Evolutionary conservation across 345 rosid species (phyloP), one percentile per base, ranked within the genome.

Genomic region (Fremontodendron californicum): DNA sequence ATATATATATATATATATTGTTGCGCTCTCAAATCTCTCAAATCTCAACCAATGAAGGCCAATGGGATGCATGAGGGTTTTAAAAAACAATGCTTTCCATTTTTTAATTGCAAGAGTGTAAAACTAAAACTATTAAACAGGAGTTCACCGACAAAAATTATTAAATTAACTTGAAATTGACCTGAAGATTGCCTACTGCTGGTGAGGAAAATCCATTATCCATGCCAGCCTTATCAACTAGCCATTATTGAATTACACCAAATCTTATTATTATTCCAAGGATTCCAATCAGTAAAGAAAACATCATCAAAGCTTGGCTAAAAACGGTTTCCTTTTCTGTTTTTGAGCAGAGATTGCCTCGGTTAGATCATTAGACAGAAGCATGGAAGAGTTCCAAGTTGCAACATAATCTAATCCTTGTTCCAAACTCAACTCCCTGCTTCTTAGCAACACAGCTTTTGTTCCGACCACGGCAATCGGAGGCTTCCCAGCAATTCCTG

Each of bases 401-500:
- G 98, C 94, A 1, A 90, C 90, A 23, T 92, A 92, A 79, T 95
- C 98, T 84, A 93, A 81, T 0, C 97, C 98, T 85, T 95, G 96
- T 8, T 89, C 98, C 48, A 92, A 5, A 37, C 63, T 93, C 85
- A 89, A n/a, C 19, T 95, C 99, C 75, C 93, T 82, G 79, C 94
- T 84, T 86, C 88, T 89, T 52, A 88, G 40, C 31, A 93, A 60
- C 70, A 93, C 91, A 0, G 94, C 86, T 80, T 95, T 95, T 5
- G 96, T 93, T 78, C 99, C 99, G 0, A 80, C 82, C 35, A 93
- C 87, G 0, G 96, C 98, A 15, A 92, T 85, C 0, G 94, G 97
- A 55, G 98, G 89, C 85, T 92, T 95, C 43, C 81, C 86, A 57
- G 89, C 94, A 55, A 93, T 85, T 33, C 86, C 98, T 92, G 86